A percentile compares a stretch with the other conserved stretches of the same genome.
phyloP scores from a whole-genome alignment of 192 early-diverging fungal species.

The Fimicolochytrium jonesii region DNA sequence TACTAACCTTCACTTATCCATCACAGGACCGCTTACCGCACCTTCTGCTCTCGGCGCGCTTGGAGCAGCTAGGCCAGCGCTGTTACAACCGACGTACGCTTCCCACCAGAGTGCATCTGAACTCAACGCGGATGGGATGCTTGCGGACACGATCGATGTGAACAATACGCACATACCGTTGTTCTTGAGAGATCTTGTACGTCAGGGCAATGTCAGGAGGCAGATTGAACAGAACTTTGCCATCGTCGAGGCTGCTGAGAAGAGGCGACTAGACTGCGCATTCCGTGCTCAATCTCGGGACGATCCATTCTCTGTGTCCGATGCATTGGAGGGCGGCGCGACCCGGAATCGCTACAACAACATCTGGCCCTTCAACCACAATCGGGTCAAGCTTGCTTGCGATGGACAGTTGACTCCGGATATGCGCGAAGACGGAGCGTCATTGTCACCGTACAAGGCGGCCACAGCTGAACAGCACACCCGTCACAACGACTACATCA shows the following conservation, averaged over 20 bases:
- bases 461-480: neutral
- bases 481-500: slow-evolving; percentile 34
- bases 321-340: slow-evolving; percentile 70
- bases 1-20: too few relatives aligned
- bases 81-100: slow-evolving; percentile 16
- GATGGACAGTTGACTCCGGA: too few relatives aligned
- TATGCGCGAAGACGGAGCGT: too few relatives aligned
- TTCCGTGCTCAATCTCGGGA: slow-evolving; percentile 32
- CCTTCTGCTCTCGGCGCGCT: slow-evolving; percentile 24
- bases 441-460: too few relatives aligned
- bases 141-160: neutral
- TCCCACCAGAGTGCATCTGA: slow-evolving; percentile 9
- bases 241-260: slow-evolving; percentile 44
- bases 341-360: slow-evolving; percentile 78
- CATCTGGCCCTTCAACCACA: slow-evolving; percentile 67
- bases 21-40: slow-evolving; percentile 22
- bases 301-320: slow-evolving; percentile 68
- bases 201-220: slow-evolving; percentile 2
- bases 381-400: slow-evolving; percentile 18
- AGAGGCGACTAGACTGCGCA: slow-evolving; percentile 56
- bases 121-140: neutral
- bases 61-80: slow-evolving; percentile 1
- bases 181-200: slow-evolving; percentile 26
- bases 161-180: neutral
- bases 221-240: slow-evolving; percentile 26